Base-by-base conservation (phyloP, 805 yeast species). In the Tetrapisispora namnaoensis region DNA sequence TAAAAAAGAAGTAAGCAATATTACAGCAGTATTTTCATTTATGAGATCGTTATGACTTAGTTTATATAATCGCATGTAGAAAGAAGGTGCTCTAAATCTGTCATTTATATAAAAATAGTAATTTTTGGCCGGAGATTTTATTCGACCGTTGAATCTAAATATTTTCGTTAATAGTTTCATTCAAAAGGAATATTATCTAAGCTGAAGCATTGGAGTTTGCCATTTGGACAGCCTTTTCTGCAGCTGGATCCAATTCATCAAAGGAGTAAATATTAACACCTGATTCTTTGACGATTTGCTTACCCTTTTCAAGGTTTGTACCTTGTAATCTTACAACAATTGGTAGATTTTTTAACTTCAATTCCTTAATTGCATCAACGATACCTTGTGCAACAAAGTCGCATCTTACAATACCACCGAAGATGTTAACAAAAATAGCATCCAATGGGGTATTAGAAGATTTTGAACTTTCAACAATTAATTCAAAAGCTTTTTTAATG, bases 391-490 rank as follows among this genome's bases (percentile, higher is more conserved):
- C 99, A 55, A 93, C 97, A 75, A 82, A 88, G 74, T 93, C 99
- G 75, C 99, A 93, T 79, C 99, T 88, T 61, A 93, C 99, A 61
- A 93, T 93, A 77, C 99, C 99, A 70, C 99, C 99, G 65, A 93
- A 93, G 65, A 93, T 93, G 80, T 93, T 93, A 66, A 93, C 98
- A 62, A 93, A 91, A 69, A 93, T 93, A 67, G 96, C 95, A 63
- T 86, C 80, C 28, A 44, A 39, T 35, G 37, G 42, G 11, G 49
- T 47, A 8, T 17, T 30, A 16, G 39, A n/a, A 7, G 44, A 24
- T 27, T 38, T 34, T 24, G 44, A 58, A 93, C 97, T 63, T 82
- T 80, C 65, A 66, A 95, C 75, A 64, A 93, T 91, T 70, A 93
- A 80, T 72, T 82, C 84, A 76, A 93, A 91, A 49, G 98, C 99